Evolutionary conservation across 2,329 filamentous ascomycete genomes (phyloP), one percentile per base, ranked within the genome.

Genomic region (Tolypocladium inflatum): DNA sequence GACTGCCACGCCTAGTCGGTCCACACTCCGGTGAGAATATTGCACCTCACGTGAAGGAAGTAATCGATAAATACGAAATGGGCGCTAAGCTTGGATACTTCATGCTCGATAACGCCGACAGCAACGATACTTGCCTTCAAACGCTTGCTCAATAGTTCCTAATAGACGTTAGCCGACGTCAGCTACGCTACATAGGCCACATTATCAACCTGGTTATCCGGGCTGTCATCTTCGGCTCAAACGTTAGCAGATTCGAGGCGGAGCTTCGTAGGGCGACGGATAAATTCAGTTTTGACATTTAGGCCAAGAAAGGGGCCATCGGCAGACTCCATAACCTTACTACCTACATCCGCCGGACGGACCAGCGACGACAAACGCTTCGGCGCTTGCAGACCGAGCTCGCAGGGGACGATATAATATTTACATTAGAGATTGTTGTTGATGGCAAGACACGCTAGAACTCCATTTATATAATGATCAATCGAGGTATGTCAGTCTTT

Each of bases 21-120:
- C 50, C 30, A 53, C 30, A 53, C 30, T 37, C 50, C 30, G 30
- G 50, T 53, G 30, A 53, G 30, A 53, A 53, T 53, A 53, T 53
- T 53, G 30, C 30, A 19, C 50, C 50, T 53, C 30, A 53, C 37
- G 30, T 38, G 33, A 53, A 53, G 26, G 50, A 53, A n/a, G 30
- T 53, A 53, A 53, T 53, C 50, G 50, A 53, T 53, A 53, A 53
- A 53, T 53, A 53, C 50, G 50, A 53, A 53, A 53, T 53, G 30
- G 50, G 50, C 50, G 50, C 50, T 11, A 53, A 53, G 50, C 50
- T 53, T 53, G 30, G 50, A 53, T 53, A 53, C n/a, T 53, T 53
- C 30, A 53, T 53, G 30, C 50, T 38, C 30, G 30, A 53, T 53
- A 53, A 53, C 50, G 50, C 50, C 10, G 30, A 53, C 30, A 53